Evolutionary conservation across 306 rosid species (phyloP).

Genomic region (Hippophae rhamnoides): DNA sequence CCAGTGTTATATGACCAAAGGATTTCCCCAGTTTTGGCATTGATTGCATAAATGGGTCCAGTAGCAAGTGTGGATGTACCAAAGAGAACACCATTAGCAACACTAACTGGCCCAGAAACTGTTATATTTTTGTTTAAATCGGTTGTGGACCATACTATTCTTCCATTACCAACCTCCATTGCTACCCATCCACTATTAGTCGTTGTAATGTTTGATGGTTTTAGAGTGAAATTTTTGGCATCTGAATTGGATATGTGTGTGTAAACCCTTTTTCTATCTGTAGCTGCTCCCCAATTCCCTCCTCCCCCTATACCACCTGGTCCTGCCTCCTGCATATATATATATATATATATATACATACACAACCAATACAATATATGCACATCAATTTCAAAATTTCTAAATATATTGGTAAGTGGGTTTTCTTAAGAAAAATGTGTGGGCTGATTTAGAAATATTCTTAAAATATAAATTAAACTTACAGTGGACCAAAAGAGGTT

Average conservation of each 20-base stretch:
- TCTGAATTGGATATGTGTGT: conserved; percentile 38
- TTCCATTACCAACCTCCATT: conserved; percentile 33
- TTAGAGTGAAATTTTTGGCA: conserved; percentile 27
- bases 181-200: conserved; percentile 52
- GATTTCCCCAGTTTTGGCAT: conserved; percentile 24
- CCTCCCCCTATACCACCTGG: conserved; percentile 38
- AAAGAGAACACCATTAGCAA: conserved; percentile 45
- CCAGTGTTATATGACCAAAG: conserved; percentile 36
- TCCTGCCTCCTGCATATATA: conserved; percentile 36
- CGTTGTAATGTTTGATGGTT: conserved; percentile 27
- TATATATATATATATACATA: no score
- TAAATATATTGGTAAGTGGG: no score
- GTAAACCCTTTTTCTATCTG: conserved; percentile 38
- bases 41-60: conserved; percentile 37
- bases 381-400: no score
- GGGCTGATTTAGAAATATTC: no score
- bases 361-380: no score
- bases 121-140: conserved; percentile 22
- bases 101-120: conserved; percentile 32
- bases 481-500: conserved; percentile 34
- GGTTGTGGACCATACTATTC: conserved; percentile 36
- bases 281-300: conserved; percentile 52
- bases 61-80: conserved; percentile 25
- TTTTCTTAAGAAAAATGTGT: no score
- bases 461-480: neutral